Evolutionary conservation across 2,329 filamentous ascomycete genomes (phyloP).

Genomic region (Davidsoniella neocaledoniae): DNA sequence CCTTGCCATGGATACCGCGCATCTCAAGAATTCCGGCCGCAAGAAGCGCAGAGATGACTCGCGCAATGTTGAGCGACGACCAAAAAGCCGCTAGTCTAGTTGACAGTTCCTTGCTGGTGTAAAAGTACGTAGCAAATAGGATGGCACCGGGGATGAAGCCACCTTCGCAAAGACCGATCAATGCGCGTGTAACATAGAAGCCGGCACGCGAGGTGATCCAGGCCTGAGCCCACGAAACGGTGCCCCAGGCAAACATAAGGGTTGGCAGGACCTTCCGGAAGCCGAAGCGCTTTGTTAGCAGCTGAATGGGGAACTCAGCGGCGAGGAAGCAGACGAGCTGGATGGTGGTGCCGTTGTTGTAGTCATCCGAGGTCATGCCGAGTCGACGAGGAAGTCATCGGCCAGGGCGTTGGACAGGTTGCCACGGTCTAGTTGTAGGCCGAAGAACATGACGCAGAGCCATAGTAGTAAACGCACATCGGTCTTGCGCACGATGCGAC

Average conservation of each 20-base stretch:
- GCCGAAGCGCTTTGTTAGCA: slow-evolving; percentile 39
- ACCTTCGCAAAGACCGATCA: slow-evolving; percentile 37
- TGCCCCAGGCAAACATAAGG: slow-evolving; percentile 32
- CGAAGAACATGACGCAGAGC: slow-evolving; percentile 39
- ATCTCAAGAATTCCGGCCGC: slow-evolving; percentile 53
- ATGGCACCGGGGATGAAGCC: slow-evolving; percentile 44
- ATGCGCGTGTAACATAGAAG: slow-evolving; percentile 33
- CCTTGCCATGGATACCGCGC: slow-evolving; percentile 36
- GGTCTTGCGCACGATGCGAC: slow-evolving; percentile 29
- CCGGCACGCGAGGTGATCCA: slow-evolving; percentile 30
- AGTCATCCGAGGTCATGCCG: slow-evolving; percentile 31
- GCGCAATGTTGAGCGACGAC: slow-evolving; percentile 30
- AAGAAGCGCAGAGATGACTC: slow-evolving; percentile 25
- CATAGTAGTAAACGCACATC: slow-evolving; percentile 25
- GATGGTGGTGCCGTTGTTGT: slow-evolving; percentile 41
- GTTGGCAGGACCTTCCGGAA: slow-evolving; percentile 38
- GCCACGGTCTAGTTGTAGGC: slow-evolving; percentile 45
- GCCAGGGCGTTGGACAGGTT: slow-evolving; percentile 46
- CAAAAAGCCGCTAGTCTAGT: slow-evolving; percentile 53
- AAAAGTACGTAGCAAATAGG: slow-evolving; percentile 56
- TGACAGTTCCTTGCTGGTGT: slow-evolving; percentile 50
- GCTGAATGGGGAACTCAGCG: slow-evolving; percentile 41
- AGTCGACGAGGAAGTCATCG: slow-evolving; percentile 43
- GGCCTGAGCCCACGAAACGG: slow-evolving; percentile 27
- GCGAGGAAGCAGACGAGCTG: slow-evolving; percentile 36